These are phyloP conservation scores for Phylloporus sp. DNA, from an alignment of 768 basidiomycete genomes.

Conservation along the genomic window DNA sequence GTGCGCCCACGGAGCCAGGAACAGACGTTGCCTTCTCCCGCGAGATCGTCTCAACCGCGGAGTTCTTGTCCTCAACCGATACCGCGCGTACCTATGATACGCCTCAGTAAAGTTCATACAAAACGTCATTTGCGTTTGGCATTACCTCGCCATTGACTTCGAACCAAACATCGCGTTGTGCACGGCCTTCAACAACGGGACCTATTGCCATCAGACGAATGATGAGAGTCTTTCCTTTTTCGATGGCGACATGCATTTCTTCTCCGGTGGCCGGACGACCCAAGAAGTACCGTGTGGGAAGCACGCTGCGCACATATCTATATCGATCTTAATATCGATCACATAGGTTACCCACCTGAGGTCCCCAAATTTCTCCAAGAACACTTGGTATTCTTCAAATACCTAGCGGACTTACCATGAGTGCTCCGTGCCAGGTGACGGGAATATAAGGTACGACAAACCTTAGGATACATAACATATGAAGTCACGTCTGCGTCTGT, in stretches of 20 bases:
- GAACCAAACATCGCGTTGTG: conserved; percentile 96
- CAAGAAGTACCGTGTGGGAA: conserved; percentile 97
- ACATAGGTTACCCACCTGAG: conserved; percentile 57
- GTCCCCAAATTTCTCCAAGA: conserved; percentile 94
- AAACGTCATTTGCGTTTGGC: conserved; percentile 4
- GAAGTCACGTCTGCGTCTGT: conserved; percentile 90
- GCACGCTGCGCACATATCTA: conserved; percentile 52
- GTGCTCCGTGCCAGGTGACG: conserved; percentile 2
- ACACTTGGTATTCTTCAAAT: conserved; percentile 95
- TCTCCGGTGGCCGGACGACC: conserved; percentile 88
- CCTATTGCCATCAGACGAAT: conserved; percentile 95
- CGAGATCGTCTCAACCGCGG: conserved; percentile 91
- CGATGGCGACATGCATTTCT: conserved; percentile 96
- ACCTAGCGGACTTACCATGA: conserved; percentile 48
- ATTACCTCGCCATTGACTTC: conserved; percentile 93
- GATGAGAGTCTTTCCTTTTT: conserved; percentile 95
- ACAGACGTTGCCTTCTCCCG: conserved; percentile 92
- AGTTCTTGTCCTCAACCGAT: conserved; percentile 93
- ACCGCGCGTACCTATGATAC: conserved; percentile 80
- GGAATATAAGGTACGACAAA: conserved; percentile 27
- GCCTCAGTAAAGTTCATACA: conserved; percentile 14
- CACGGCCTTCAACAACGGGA: conserved; percentile 85
- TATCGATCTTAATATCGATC: conserved; percentile 5
- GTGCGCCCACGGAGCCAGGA: conserved; percentile 95
- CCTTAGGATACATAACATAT: conserved; percentile 99